phyloP scores from a whole-genome alignment of 805 yeast species.

The Tetrapisispora fleetii region DNA sequence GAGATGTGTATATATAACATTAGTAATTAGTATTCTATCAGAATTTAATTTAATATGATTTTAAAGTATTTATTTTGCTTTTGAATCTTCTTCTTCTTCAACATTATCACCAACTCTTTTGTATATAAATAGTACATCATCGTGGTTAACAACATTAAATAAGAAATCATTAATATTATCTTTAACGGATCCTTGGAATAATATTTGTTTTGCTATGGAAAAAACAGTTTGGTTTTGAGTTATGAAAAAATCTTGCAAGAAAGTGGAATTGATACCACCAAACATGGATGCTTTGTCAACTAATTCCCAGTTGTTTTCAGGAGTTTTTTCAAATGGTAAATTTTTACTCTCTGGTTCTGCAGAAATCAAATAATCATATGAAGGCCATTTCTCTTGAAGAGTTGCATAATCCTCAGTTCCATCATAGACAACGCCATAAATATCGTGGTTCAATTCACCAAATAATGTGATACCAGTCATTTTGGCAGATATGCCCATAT shows the following conservation, averaged over 20 bases:
- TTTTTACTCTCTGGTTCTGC: conserved; percentile 7
- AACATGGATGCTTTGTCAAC: conserved; percentile 33
- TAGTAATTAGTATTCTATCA: neutral
- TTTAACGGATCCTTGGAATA: neutral
- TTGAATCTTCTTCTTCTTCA: neutral
- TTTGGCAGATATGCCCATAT: conserved; percentile 70
- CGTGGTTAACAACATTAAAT: neutral
- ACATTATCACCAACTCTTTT: neutral
- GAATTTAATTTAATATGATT: neutral
- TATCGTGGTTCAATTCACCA: conserved; percentile 42
- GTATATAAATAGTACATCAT: conserved; percentile 2
- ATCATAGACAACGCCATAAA: conserved; percentile 45
- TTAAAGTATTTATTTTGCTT: neutral
- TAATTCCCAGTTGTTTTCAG: conserved; percentile 34
- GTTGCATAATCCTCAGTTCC: conserved; percentile 50
- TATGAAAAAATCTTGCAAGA: neutral
- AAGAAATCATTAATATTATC: neutral
- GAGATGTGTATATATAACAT: too few species aligned
- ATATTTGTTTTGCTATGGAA: neutral
- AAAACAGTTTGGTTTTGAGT: neutral
- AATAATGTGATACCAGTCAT: conserved; percentile 82
- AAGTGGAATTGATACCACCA: conserved; percentile 2
- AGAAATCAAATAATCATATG: conserved; percentile 44
- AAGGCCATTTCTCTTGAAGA: conserved; percentile 35
- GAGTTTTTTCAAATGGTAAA: conserved; percentile 21